Percentiles rank a stretch among this genome's conserved stretches.
Evolutionary conservation across 2,329 filamentous ascomycete species (phyloP).

Genomic region (Scedosporium boydii): DNA sequence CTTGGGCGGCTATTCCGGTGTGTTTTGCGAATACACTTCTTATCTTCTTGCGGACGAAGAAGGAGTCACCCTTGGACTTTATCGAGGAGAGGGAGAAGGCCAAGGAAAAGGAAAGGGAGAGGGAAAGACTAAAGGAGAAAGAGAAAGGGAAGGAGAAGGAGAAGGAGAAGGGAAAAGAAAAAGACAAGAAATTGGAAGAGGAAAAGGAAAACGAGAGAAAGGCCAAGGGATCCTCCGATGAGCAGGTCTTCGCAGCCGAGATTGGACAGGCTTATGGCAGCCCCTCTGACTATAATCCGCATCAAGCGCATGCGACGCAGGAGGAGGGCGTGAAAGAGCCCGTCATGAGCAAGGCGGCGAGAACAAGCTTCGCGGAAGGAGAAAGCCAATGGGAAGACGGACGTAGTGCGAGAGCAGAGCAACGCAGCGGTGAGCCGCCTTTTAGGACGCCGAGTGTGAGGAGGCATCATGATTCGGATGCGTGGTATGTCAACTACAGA

Average conservation of each 20-base stretch:
- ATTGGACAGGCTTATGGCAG: neutral
- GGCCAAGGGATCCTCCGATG: neutral
- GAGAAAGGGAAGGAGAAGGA: neutral
- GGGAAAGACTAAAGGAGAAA: neutral
- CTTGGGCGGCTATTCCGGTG: neutral
- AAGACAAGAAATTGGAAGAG: neutral
- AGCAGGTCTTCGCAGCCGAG: neutral
- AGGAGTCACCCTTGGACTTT: neutral
- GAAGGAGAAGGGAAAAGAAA: neutral
- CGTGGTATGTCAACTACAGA: neutral
- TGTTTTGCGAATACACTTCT: neutral
- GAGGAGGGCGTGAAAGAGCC: neutral
- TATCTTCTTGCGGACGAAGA: neutral
- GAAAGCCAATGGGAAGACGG: neutral
- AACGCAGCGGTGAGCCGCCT: neutral
- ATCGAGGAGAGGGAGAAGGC: neutral
- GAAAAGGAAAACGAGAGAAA: neutral
- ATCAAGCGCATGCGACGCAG: neutral
- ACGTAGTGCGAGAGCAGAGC: neutral
- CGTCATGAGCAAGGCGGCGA: neutral
- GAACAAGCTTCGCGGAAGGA: neutral
- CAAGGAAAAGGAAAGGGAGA: neutral
- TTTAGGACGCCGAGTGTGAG: neutral
- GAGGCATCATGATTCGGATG: neutral
- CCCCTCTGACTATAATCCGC: neutral